These are phyloP conservation scores for Saturnispora galanensis DNA, from an alignment of 805 yeast species.

Conservation along the genomic window DNA sequence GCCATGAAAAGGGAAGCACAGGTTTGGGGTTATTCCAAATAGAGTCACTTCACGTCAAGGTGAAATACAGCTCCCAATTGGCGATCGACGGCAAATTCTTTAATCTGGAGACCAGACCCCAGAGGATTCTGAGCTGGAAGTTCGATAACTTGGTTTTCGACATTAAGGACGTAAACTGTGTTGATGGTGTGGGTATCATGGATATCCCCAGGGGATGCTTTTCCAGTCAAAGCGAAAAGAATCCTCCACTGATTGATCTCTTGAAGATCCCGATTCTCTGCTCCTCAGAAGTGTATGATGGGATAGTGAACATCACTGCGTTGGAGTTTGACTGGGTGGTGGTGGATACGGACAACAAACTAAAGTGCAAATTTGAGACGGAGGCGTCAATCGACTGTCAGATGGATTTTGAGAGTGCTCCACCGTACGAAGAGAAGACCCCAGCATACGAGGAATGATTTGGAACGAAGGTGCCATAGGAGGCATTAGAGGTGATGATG, in stretches of 20 bases:
- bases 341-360: not conserved
- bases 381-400: not conserved
- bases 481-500: no score
- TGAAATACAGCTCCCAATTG: not conserved
- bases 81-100: not conserved
- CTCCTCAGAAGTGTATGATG: not conserved
- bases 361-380: slow-evolving; percentile 1
- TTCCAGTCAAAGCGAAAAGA: not conserved
- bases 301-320: not conserved
- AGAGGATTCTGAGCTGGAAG: not conserved
- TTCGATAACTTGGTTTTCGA: not conserved
- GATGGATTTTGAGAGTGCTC: not conserved
- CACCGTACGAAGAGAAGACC: not conserved
- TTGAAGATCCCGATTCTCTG: not conserved
- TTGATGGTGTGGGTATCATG: not conserved
- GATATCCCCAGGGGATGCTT: not conserved
- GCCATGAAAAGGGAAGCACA: not conserved
- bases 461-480: no score
- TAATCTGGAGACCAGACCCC: not conserved
- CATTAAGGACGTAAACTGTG: not conserved
- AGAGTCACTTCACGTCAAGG: not conserved
- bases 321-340: slow-evolving; percentile 3
- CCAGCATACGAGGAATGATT: not conserved
- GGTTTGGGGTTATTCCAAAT: slow-evolving; percentile 4
- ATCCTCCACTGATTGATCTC: not conserved